Percentiles rank a stretch among this genome's conserved stretches.
Evolutionary conservation across 2,329 filamentous ascomycete genomes (phyloP).

Genomic region (Bipolaris zeicola): DNA sequence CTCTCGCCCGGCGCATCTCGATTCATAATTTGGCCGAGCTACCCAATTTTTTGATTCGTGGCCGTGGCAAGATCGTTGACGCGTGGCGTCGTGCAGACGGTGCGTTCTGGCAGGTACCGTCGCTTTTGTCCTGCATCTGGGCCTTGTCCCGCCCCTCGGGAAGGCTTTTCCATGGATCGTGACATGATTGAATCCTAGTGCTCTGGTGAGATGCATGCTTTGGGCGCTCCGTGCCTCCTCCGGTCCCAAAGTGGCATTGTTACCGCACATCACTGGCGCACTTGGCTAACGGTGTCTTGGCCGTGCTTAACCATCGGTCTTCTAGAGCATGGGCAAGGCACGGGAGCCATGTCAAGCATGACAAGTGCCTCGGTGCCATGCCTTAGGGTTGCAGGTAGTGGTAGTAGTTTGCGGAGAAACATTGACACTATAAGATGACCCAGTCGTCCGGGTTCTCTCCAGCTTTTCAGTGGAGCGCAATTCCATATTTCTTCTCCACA

Average conservation of each 20-base stretch:
- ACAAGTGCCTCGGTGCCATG: constrained; percentile 24
- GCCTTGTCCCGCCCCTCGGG: constrained; percentile 22
- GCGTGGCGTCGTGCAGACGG: constrained; percentile 11
- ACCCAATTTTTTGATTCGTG: constrained; percentile 14
- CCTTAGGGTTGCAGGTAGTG: constrained; percentile 10
- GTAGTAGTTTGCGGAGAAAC: constrained; percentile 30
- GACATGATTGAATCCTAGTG: constrained; percentile 3
- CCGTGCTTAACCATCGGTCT: constrained; percentile 12
- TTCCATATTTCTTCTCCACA: constrained; percentile 10
- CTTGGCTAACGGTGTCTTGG: constrained; percentile 30
- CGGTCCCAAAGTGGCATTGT: constrained; percentile 13
- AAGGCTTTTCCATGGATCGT: constrained; percentile 8
- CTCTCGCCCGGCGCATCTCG: constrained; percentile 1
- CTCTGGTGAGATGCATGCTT: background rate
- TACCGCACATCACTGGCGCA: constrained; percentile 21
- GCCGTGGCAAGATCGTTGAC: background rate
- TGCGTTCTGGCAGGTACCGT: constrained; percentile 19
- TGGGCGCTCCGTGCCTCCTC: constrained; percentile 2
- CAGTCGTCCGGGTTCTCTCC: constrained; percentile 22
- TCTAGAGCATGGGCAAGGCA: constrained; percentile 18
- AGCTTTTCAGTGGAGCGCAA: constrained; percentile 5
- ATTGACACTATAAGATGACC: constrained; percentile 33
- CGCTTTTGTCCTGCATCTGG: constrained; percentile 21
- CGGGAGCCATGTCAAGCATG: constrained; percentile 17
- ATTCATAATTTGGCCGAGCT: constrained; percentile 11